Conservation (phyloP, 2,329 filamentous ascomycete genomes). For the Colletotrichum shisoi region DNA sequence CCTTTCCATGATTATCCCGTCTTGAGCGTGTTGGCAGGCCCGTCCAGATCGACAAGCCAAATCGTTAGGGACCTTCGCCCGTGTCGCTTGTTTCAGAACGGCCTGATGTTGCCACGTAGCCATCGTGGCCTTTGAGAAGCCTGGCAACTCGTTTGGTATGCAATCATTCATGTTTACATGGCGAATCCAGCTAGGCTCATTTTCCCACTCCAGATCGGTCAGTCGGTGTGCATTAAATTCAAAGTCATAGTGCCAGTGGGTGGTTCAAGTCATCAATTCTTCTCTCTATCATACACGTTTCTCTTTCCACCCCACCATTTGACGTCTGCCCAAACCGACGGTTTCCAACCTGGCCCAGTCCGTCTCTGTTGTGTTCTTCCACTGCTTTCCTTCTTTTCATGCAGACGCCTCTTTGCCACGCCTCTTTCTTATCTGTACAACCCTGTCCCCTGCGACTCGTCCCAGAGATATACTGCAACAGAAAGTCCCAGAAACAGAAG, state of each 20-base stretch:
- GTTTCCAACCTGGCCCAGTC: neutral
- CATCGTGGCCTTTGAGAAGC: neutral
- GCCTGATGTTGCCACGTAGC: neutral
- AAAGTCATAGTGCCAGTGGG: neutral
- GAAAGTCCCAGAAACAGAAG: neutral
- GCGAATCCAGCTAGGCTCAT: neutral
- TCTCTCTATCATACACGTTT: constrained; percentile 20
- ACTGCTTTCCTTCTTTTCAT: neutral
- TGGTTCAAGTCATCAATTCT: constrained; percentile 32
- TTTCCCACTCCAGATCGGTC: neutral
- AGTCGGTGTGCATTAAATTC: neutral
- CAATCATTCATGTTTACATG: neutral
- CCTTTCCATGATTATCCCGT: neutral
- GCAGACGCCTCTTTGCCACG: neutral
- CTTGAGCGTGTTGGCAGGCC: neutral
- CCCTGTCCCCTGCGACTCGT: neutral
- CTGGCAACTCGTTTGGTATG: neutral
- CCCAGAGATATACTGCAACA: neutral
- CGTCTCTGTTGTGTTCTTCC: neutral
- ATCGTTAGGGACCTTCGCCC: neutral
- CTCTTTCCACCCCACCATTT: neutral
- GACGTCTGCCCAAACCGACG: neutral
- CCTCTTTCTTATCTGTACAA: constrained; percentile 17
- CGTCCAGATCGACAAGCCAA: neutral
- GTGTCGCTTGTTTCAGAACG: neutral